These are phyloP conservation scores for Meyerozyma athensensis DNA, from an alignment of 1,139 yeast species.

Conservation along the genomic window DNA sequence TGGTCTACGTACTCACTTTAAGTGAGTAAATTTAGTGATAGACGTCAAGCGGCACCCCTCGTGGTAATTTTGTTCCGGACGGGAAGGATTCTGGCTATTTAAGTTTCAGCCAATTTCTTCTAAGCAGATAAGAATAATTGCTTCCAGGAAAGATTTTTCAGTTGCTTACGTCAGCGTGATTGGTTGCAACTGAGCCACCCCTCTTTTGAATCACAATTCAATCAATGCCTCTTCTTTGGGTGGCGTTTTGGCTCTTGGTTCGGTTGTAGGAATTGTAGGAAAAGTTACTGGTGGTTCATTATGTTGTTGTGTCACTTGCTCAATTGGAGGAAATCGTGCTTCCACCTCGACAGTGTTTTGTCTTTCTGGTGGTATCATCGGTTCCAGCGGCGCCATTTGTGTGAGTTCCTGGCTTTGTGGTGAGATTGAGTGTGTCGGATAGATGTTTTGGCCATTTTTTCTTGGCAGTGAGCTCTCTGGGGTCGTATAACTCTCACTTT, in stretches of 20 bases:
- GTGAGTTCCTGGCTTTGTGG: conserved; percentile 2
- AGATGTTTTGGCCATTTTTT: background rate
- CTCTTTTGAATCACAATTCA: conserved; percentile 20
- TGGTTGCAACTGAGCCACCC: background rate
- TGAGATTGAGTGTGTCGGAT: background rate
- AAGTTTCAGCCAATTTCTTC: conserved; percentile 1
- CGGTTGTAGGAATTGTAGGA: conserved; percentile 1
- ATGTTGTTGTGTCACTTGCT: background rate
- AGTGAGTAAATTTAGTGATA: conserved; percentile 24
- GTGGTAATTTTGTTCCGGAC: conserved; percentile 15
- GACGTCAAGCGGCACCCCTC: conserved; percentile 53
- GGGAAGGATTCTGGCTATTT: conserved; percentile 4
- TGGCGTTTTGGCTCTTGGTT: background rate
- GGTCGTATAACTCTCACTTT: background rate
- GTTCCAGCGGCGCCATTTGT: conserved; percentile 2
- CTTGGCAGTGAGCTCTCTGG: background rate
- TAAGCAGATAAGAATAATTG: background rate
- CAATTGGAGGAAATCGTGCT: background rate
- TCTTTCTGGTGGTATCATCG: background rate
- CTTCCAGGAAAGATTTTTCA: conserved; percentile 1
- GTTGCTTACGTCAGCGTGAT: background rate
- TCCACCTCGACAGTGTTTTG: conserved; percentile 1
- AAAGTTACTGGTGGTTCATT: background rate
- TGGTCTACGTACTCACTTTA: conserved; percentile 24
- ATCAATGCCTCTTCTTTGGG: conserved; percentile 27